Evolutionary conservation across 768 basidiomycete species (phyloP).

Genomic region (Russula emetica): DNA sequence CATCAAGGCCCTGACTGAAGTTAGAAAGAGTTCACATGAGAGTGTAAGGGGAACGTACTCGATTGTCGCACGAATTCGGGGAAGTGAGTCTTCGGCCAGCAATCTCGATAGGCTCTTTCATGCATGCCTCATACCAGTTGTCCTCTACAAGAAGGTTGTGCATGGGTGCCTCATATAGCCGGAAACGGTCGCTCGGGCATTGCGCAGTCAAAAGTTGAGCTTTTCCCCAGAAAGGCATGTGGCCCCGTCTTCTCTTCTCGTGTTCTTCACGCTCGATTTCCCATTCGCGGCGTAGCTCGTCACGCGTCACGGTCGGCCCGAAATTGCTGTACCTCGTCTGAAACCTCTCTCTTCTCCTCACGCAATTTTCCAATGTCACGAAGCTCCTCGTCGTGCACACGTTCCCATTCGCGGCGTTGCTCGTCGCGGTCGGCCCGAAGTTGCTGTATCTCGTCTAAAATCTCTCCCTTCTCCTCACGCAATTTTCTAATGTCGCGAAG

Average conservation of each 20-base stretch:
- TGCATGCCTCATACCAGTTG: conserved; percentile 30
- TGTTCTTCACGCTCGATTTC: conserved; percentile 23
- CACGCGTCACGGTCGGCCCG: conserved; percentile 17
- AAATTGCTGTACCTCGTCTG: conserved; percentile 16
- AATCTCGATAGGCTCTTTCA: conserved; percentile 6
- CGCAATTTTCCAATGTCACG: conserved; percentile 7
- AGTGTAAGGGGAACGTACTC: conserved; percentile 10
- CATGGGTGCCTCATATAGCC: conserved; percentile 27
- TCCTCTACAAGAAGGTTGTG: conserved; percentile 28
- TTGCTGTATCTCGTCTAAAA: conserved; percentile 9
- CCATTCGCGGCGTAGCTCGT: conserved; percentile 14
- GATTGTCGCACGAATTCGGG: conserved; percentile 6
- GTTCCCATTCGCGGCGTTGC: conserved; percentile 14
- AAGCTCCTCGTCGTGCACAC: neutral
- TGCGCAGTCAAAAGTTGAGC: conserved; percentile 11
- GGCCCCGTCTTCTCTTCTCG: conserved; percentile 23
- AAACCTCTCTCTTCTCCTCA: neutral
- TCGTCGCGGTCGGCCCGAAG: conserved; percentile 18
- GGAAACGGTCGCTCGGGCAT: conserved; percentile 16
- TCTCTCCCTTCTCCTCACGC: neutral
- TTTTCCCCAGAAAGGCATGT: conserved; percentile 22
- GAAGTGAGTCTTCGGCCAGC: conserved; percentile 2
- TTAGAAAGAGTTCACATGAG: neutral
- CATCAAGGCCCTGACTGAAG: conserved; percentile 19
- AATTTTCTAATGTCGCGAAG: conserved; percentile 5